Base-by-base conservation (phyloP, 768 basidiomycete species). In the Mycena vitilis region DNA sequence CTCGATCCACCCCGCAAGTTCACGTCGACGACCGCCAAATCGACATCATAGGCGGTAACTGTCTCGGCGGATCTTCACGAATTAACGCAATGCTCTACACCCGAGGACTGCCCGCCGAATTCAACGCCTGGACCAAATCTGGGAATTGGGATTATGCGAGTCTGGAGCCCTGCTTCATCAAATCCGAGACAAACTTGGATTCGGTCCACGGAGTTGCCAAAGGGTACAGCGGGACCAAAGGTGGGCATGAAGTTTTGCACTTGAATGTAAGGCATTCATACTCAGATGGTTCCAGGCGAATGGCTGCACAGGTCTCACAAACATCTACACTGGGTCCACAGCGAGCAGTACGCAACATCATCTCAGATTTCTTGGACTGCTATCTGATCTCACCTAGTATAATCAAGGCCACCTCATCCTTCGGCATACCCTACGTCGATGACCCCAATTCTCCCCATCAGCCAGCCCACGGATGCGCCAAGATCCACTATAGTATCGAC, bases 81-180 rank as follows among this genome's bases (percentile, higher is more conserved):
- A 61, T 61, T 20, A 61, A 61, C 20, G 60, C 48, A n/a, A 49
- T 61, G 47, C 60, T 61, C 8, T 49, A 51, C 36, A 60, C 58
- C 12, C 42, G 58, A 47, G 60, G 60, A 22, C 48, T 61, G 1
- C 60, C 60, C 23, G 60, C 60, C 22, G 60, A 61, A 15, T 61
- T 38, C 48, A 61, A 61, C 25, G 48, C 48, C 23, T 61, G 60
- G 60, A 61, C 60, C 6, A 61, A 51, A 36, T 61, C 60, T 16
- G 60, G 60, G 4, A 61, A 18, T 12, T 61, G 60, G 60, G 48
- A 61, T 40, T 61, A 61, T 18, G 49, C 36, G 5, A 61, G 22
- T 3, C 13, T 61, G n/a, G 34, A 51, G 48, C 37, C 60, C 25
- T 40, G 15, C 10, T 51, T 61, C 15, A 44, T 61, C 16, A 37